Percentiles rank a stretch among this genome's conserved stretches.
These are phyloP conservation scores for Nevesoporus exiguus DNA, from an alignment of 768 basidiomycete genomes.

Conservation along the genomic window DNA sequence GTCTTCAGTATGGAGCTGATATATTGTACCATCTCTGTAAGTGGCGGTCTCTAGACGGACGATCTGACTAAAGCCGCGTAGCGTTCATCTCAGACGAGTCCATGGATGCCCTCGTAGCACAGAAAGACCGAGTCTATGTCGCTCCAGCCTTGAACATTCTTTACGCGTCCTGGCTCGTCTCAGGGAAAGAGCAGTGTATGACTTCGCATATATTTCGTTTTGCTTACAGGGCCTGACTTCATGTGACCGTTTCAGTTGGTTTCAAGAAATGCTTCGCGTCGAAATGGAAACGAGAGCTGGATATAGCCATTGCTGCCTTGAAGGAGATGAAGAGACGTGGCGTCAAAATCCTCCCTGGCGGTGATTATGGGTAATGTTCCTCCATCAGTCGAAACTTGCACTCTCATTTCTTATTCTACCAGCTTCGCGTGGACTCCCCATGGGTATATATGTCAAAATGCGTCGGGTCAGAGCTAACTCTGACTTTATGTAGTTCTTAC, in stretches of 20 bases:
- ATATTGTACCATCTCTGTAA: constrained; percentile 29
- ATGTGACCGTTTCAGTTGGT: constrained; percentile 9
- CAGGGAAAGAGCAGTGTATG: constrained; percentile 26
- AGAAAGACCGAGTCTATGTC: constrained; percentile 34
- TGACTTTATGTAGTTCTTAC: constrained; percentile 28
- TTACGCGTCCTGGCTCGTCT: constrained; percentile 25
- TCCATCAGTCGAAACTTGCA: background rate
- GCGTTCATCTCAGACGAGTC: constrained; percentile 36
- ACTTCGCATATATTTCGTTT: background rate
- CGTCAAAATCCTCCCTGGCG: constrained; percentile 36
- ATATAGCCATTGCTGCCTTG: constrained; percentile 31
- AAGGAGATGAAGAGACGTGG: constrained; percentile 37
- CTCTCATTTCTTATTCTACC: background rate
- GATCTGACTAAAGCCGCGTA: constrained; percentile 12
- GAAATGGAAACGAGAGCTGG: constrained; percentile 33
- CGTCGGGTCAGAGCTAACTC: background rate
- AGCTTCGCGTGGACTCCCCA: constrained; percentile 34
- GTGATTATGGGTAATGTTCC: constrained; percentile 33
- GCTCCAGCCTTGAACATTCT: constrained; percentile 33
- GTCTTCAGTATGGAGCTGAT: constrained; percentile 35
- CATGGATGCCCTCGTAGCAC: constrained; percentile 35
- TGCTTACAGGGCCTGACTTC: background rate
- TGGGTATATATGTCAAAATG: constrained; percentile 14
- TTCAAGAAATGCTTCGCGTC: constrained; percentile 14
- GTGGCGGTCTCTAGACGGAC: background rate